Evolutionary conservation across 116 monocot genomes (phyloP).

Genomic region (Posidonia oceanica): DNA sequence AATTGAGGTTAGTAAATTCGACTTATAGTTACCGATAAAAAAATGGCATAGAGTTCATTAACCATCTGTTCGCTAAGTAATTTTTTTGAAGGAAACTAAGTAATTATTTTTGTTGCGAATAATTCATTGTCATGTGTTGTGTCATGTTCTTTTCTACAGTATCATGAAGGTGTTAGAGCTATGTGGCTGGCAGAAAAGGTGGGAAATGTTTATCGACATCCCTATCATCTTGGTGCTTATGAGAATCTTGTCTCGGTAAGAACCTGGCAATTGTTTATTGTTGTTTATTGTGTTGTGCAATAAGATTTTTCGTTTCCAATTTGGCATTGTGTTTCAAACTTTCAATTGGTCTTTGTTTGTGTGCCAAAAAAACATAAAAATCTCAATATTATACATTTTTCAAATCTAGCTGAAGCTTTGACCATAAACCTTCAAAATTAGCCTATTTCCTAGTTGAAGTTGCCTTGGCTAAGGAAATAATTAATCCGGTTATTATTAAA

Average conservation of each 20-base stretch:
- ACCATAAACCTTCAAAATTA: too few relatives aligned
- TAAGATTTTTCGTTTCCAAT: too few relatives aligned
- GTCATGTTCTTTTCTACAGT: slow-evolving; percentile 27
- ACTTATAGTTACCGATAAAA: background rate
- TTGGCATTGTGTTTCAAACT: background rate
- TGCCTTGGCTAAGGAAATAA: too few relatives aligned
- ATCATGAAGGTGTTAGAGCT: slow-evolving; percentile 99
- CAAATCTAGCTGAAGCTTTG: too few relatives aligned
- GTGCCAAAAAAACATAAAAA: too few relatives aligned
- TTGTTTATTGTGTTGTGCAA: too few relatives aligned
- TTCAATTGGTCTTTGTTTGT: background rate
- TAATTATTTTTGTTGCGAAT: background rate
- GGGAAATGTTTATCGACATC: slow-evolving; percentile 74
- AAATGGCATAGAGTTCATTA: background rate
- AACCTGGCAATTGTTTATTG: background rate
- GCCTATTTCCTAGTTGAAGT: too few relatives aligned
- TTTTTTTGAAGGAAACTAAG: background rate
- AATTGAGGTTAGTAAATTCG: slow-evolving; percentile 53
- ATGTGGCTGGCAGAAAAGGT: slow-evolving; percentile 84
- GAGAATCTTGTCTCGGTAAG: slow-evolving; percentile 80
- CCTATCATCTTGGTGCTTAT: slow-evolving; percentile 84
- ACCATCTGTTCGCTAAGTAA: background rate
- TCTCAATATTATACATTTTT: too few relatives aligned
- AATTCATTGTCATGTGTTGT: background rate
- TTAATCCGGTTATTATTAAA: too few relatives aligned